Base-by-base conservation (phyloP, 2,329 filamentous ascomycete genomes). In the Knoxdaviesia capensis region DNA sequence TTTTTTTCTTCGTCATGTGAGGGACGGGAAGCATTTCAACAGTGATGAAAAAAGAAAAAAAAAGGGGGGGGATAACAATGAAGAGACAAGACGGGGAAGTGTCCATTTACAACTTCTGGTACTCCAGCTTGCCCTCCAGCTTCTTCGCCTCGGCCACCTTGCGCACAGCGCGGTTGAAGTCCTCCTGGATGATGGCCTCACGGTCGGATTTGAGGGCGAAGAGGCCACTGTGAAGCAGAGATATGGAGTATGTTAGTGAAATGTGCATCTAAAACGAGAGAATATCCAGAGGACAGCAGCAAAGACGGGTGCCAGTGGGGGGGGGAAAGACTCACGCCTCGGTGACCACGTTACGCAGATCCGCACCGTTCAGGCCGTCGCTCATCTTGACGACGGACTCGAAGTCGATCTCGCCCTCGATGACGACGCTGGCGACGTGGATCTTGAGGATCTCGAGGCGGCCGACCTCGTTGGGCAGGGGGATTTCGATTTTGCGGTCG, bases 331-430 rank as follows among this genome's bases (percentile, higher is more conserved):
- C 85, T 69, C 73, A 93, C 85, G 90, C 90, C 70, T 98, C 90
- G 9, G 90, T 98, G 41, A 98, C 87, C 41, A 98, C 87, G 57
- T 98, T 98, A 55, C 90, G 73, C 67, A 98, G 64, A 74, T 98
- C 90, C 41, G 90, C 90, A 57, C 90, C 90, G 62, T 98, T 98
- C 53, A 98, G 72, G 31, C 88, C 87, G 56, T 98, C 90, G 53
- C 87, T 94, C 90, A 98, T 98, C 77, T 98, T 98, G 51, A 98
- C 90, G 46, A 98, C 86, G 53, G 85, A 94, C 71, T 98, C 90
- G 56, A 93, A 98, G 59, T 98, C 92, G 55, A 98, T 85, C 48
- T 98, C 90, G 1, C 88, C 90, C 52, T 96, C 88, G 38, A 83
- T 77, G 45, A 84, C 74, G 9, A 98, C 90, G 47, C 81, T 77